These are phyloP conservation scores for Cerrena zonata DNA, from an alignment of 1,284 basidiomycete genomes.

Conservation along the genomic window DNA sequence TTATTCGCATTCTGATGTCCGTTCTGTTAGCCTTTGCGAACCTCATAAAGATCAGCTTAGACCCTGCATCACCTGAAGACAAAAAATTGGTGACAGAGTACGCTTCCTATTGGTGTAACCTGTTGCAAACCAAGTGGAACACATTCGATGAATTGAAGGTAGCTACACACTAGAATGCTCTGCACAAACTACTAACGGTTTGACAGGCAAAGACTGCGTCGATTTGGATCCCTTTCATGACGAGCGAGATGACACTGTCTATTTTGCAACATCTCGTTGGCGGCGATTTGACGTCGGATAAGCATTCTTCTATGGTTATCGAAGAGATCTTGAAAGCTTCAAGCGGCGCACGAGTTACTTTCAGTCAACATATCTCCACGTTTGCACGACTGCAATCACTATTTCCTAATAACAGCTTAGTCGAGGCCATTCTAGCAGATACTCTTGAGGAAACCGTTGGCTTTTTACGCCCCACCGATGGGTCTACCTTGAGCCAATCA, in stretches of 20 bases:
- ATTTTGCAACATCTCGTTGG: constrained; percentile 4
- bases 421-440: constrained; percentile 46
- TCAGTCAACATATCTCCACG: neutral
- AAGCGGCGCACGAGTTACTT: neutral
- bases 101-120: neutral
- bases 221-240: constrained; percentile 12
- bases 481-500: constrained; percentile 2
- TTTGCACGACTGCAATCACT: constrained; percentile 21
- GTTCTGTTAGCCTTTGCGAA: no score
- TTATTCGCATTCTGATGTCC: no score
- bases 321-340: constrained; percentile 8
- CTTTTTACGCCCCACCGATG: constrained; percentile 41
- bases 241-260: neutral
- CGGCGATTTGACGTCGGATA: neutral
- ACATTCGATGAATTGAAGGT: neutral
- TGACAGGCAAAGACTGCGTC: constrained; percentile 10
- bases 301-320: neutral
- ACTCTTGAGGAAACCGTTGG: constrained; percentile 39
- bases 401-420: constrained; percentile 30
- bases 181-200: neutral
- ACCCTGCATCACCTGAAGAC: constrained; percentile 27
- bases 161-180: neutral
- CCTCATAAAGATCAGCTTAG: constrained; percentile 10
- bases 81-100: constrained; percentile 1
- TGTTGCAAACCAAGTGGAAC: neutral